phyloP scores from a whole-genome alignment of 768 basidiomycete species.

The Mycena polygramma region DNA sequence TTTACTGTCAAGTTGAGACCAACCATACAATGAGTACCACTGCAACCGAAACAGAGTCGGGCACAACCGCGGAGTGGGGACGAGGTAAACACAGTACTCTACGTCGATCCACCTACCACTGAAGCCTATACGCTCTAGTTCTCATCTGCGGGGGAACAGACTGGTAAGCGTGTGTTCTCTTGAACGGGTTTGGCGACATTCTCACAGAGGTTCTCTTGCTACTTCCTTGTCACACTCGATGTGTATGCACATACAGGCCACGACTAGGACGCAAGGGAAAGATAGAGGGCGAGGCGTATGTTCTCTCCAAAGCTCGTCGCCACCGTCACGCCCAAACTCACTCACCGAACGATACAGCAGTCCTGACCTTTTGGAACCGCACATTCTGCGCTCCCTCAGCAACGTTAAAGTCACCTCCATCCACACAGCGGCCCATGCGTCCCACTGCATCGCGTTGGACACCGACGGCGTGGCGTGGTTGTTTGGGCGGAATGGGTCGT shows the following conservation, averaged over 20 bases:
- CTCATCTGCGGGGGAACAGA: slow-evolving; percentile 90
- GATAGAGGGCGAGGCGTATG: slow-evolving; percentile 57
- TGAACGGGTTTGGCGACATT: slow-evolving; percentile 35
- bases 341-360: slow-evolving; percentile 50
- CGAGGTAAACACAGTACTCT: slow-evolving; percentile 43
- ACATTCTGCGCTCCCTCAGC: slow-evolving; percentile 89
- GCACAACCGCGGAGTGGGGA: slow-evolving; percentile 29
- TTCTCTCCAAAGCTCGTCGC: slow-evolving; percentile 20
- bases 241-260: slow-evolving; percentile 61
- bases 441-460: slow-evolving; percentile 84
- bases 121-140: slow-evolving; percentile 56
- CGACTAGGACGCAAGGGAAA: slow-evolving; percentile 82
- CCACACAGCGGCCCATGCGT: slow-evolving; percentile 81
- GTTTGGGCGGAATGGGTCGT: slow-evolving; percentile 86
- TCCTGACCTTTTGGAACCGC: slow-evolving; percentile 89
- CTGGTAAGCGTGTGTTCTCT: slow-evolving; percentile 68
- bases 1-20: slow-evolving; percentile 20
- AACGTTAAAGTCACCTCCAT: slow-evolving; percentile 82
- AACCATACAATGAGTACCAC: slow-evolving; percentile 28
- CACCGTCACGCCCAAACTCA: background rate
- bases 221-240: slow-evolving; percentile 33
- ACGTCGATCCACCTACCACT: background rate
- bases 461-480: slow-evolving; percentile 87
- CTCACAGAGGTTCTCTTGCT: slow-evolving; percentile 43
- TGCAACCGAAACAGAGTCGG: slow-evolving; percentile 7